Evolutionary conservation across 1,284 basidiomycete species (phyloP).

Genomic region (Fomitopsis betulina): DNA sequence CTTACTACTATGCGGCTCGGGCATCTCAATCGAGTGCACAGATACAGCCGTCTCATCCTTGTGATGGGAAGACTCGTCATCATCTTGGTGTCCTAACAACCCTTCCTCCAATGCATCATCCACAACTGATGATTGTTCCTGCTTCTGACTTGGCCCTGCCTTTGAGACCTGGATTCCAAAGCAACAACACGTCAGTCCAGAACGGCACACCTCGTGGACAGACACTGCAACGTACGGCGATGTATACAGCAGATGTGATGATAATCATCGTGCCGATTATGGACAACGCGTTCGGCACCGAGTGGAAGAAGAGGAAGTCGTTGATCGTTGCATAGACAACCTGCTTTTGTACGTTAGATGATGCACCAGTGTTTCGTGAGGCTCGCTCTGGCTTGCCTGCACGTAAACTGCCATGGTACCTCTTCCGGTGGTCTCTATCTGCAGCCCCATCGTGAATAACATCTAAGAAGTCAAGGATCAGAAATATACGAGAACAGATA

Average conservation of each 20-base stretch:
- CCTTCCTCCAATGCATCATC: slow-evolving; percentile 30
- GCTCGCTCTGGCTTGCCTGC: slow-evolving; percentile 33
- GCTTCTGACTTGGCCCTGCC: slow-evolving; percentile 11
- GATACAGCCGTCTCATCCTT: not conserved
- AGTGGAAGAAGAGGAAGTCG: slow-evolving; percentile 58
- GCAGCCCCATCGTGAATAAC: slow-evolving; percentile 59
- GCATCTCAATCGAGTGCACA: no score
- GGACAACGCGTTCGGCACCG: slow-evolving; percentile 45
- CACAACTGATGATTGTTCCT: slow-evolving; percentile 13
- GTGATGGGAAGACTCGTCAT: not conserved
- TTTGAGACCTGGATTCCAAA: slow-evolving; percentile 19
- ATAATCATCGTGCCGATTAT: slow-evolving; percentile 55
- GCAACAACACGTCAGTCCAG: slow-evolving; percentile 3
- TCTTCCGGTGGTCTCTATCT: slow-evolving; percentile 59
- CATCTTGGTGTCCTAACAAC: slow-evolving; percentile 18
- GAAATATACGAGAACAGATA: not conserved
- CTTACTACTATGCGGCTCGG: no score
- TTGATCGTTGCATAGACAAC: slow-evolving; percentile 58
- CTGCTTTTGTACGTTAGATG: slow-evolving; percentile 23
- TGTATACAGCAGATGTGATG: slow-evolving; percentile 43
- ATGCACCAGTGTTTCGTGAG: no score
- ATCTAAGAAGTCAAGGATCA: slow-evolving; percentile 26
- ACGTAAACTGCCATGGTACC: slow-evolving; percentile 60
- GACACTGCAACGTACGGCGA: not conserved
- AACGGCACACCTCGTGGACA: not conserved